phyloP scores from a whole-genome alignment of 139 green algal species.

The Axilococcus clingmanii region DNA sequence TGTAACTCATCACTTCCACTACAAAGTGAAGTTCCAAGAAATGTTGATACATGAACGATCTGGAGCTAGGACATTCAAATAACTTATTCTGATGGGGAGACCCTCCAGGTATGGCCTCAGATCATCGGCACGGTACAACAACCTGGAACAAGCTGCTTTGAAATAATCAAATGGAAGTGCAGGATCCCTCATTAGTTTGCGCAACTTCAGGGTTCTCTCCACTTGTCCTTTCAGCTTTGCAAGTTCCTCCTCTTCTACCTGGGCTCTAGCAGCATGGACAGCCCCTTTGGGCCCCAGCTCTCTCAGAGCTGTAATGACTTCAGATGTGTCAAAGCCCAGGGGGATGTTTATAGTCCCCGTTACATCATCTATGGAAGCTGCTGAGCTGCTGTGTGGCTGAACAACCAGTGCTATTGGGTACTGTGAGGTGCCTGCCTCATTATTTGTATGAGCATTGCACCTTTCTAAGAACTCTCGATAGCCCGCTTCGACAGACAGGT shows the following conservation, averaged over 20 bases:
- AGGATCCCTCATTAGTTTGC: constrained; percentile 30
- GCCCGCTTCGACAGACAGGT: no score
- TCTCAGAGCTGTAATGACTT: constrained; percentile 3
- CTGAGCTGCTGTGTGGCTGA: no score
- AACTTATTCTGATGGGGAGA: constrained; percentile 26
- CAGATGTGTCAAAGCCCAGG: background rate
- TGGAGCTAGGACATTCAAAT: constrained; percentile 29
- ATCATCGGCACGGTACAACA: constrained; percentile 30
- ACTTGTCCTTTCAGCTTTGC: constrained; percentile 16
- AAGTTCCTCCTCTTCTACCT: constrained; percentile 2
- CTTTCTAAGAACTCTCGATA: no score
- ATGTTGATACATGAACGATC: constrained; percentile 42
- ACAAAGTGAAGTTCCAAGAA: constrained; percentile 35
- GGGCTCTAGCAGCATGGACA: background rate
- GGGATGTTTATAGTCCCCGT: constrained; percentile 4
- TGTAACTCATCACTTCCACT: background rate
- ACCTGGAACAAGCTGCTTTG: constrained; percentile 18
- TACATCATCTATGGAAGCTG: no score
- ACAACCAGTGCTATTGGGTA: no score
- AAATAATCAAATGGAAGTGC: constrained; percentile 21
- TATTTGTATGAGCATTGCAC: no score
- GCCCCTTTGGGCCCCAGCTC: constrained; percentile 4
- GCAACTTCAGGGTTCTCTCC: constrained; percentile 27
- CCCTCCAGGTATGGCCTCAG: constrained; percentile 42
- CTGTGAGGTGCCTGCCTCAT: no score